Conservation (phyloP, 139 green algal genomes). For the Chlamydomonas asymmetrica region DNA sequence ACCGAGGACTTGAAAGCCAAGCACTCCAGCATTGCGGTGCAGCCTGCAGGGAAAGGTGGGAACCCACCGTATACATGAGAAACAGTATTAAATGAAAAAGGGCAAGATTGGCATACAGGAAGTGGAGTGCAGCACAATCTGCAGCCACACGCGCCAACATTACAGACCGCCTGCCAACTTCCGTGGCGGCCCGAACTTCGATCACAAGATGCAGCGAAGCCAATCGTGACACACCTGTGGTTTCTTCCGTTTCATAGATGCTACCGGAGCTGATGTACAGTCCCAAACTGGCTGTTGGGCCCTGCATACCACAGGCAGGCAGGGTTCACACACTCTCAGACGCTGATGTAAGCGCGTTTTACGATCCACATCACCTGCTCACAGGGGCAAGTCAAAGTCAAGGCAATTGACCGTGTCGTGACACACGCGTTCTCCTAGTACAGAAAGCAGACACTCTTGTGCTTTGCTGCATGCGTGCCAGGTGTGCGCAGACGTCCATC, state of each 20-base stretch:
- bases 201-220: conserved; percentile 64
- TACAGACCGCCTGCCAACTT: background rate
- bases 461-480: background rate
- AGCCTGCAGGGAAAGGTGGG: conserved; percentile 51
- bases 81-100: background rate
- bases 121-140: background rate
- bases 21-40: conserved; percentile 89
- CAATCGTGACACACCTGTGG: conserved; percentile 75
- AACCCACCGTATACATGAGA: background rate
- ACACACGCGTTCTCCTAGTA: background rate
- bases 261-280: conserved; percentile 88
- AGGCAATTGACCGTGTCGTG: background rate
- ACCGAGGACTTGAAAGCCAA: conserved; percentile 90
- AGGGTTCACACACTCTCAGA: background rate
- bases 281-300: conserved; percentile 85
- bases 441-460: background rate
- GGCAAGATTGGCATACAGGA: background rate
- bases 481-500: background rate
- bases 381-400: too few species aligned
- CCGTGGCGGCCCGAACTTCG: background rate
- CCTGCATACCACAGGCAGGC: conserved; percentile 48
- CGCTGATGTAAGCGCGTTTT: background rate
- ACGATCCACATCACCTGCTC: too few species aligned
- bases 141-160: background rate
- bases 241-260: conserved; percentile 71